Percentiles rank a stretch among this genome's conserved stretches.
Conservation (phyloP, 768 basidiomycete species). For the Pulveroboletus sp. region DNA sequence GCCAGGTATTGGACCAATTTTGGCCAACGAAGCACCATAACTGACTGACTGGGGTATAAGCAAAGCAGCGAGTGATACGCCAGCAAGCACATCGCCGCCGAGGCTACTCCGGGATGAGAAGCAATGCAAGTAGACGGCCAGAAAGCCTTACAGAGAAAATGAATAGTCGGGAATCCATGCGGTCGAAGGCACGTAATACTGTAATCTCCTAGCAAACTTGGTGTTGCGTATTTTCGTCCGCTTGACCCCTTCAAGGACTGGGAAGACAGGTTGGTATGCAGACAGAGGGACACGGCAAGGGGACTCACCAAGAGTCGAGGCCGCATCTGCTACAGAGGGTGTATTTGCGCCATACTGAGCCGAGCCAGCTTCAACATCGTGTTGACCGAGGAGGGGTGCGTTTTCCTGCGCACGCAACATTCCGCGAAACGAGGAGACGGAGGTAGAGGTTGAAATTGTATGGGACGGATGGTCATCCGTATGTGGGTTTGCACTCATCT, state of each 20-base stretch:
- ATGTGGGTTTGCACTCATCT: constrained; percentile 11
- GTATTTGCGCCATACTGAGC: constrained; percentile 16
- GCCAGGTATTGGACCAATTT: constrained; percentile 80
- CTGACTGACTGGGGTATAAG: constrained; percentile 86
- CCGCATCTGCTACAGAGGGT: constrained; percentile 10
- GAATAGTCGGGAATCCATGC: constrained; percentile 80
- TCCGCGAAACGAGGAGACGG: constrained; percentile 23
- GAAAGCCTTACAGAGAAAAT: constrained; percentile 50
- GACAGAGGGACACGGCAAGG: background rate
- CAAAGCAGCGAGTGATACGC: constrained; percentile 80
- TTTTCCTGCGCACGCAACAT: constrained; percentile 21
- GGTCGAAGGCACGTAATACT: constrained; percentile 74
- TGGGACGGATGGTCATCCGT: constrained; percentile 8
- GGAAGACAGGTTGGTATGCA: background rate
- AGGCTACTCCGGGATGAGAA: constrained; percentile 35
- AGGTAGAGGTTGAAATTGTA: constrained; percentile 28
- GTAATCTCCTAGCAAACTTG: constrained; percentile 45
- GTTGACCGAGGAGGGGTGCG: constrained; percentile 19
- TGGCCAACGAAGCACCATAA: constrained; percentile 85
- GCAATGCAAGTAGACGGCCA: background rate
- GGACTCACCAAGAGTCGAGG: constrained; percentile 20
- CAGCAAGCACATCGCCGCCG: constrained; percentile 74
- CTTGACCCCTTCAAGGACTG: constrained; percentile 12
- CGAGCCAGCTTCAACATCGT: constrained; percentile 26
- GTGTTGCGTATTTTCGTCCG: constrained; percentile 18